A percentile compares a stretch with the other conserved stretches of the same genome.
These are phyloP conservation scores for Russula abietina DNA, from an alignment of 768 basidiomycete species.

Conservation along the genomic window DNA sequence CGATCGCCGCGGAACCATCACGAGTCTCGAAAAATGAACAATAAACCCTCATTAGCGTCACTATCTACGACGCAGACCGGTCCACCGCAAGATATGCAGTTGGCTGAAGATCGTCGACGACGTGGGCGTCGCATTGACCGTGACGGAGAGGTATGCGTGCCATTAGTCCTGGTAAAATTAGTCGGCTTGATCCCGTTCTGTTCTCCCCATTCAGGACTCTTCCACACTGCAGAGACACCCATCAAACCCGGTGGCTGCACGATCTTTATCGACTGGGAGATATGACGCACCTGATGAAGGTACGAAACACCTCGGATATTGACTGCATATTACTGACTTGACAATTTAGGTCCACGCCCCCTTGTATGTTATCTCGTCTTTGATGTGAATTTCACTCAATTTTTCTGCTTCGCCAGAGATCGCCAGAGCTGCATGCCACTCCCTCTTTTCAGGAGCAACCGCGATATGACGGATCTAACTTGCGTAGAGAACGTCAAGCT, in stretches of 20 bases:
- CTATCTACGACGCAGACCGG: neutral
- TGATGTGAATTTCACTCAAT: neutral
- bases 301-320: neutral
- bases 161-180: neutral
- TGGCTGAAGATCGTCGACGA: slow-evolving; percentile 1
- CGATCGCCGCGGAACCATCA: slow-evolving; percentile 2
- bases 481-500: slow-evolving; percentile 11
- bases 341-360: neutral
- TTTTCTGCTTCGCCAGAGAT: slow-evolving; percentile 5
- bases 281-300: slow-evolving; percentile 13
- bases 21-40: slow-evolving; percentile 5
- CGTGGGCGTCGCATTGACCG: slow-evolving; percentile 11
- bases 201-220: neutral
- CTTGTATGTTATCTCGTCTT: neutral
- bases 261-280: neutral
- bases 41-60: neutral
- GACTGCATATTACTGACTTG: neutral
- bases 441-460: slow-evolving; percentile 4
- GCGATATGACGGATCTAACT: neutral
- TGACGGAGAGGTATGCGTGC: neutral
- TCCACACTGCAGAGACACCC: neutral
- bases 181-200: neutral
- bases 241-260: slow-evolving; percentile 1
- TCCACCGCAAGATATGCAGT: slow-evolving; percentile 3
- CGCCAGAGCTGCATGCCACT: neutral